A percentile compares a stretch with the other conserved stretches of the same genome.
Conservation (phyloP, 768 basidiomycete species). For the Agrocybe chaxingu region DNA sequence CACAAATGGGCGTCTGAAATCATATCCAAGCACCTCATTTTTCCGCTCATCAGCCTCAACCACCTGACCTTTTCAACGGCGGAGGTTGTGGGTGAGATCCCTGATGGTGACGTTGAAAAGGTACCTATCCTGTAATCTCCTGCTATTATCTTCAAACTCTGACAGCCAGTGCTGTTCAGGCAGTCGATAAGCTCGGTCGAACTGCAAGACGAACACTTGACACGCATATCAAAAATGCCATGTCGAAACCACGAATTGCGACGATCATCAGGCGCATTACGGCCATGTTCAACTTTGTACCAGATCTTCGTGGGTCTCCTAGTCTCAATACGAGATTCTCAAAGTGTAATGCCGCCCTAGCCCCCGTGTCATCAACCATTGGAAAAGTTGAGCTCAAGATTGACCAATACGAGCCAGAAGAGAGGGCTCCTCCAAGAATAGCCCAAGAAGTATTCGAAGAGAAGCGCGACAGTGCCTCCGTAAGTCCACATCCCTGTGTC, state of each 20-base stretch:
- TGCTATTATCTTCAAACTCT: background rate
- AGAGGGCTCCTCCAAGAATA: slow-evolving; percentile 9
- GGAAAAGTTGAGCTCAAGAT: slow-evolving; percentile 41
- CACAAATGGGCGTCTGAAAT: slow-evolving; percentile 65
- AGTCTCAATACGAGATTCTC: slow-evolving; percentile 11
- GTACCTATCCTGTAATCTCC: slow-evolving; percentile 28
- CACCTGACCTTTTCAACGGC: slow-evolving; percentile 66
- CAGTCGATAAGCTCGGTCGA: slow-evolving; percentile 66
- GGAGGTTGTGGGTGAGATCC: slow-evolving; percentile 52
- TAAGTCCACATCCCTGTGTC: slow-evolving; percentile 10
- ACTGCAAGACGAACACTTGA: slow-evolving; percentile 66
- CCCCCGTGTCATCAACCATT: slow-evolving; percentile 44
- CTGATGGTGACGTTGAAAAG: slow-evolving; percentile 64
- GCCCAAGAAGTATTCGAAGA: slow-evolving; percentile 4
- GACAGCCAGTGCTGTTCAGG: slow-evolving; percentile 32
- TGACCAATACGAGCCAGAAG: slow-evolving; percentile 10
- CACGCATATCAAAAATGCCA: slow-evolving; percentile 68
- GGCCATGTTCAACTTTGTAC: slow-evolving; percentile 64
- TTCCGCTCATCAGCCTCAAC: slow-evolving; percentile 69
- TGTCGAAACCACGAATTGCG: slow-evolving; percentile 66
- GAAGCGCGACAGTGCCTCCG: slow-evolving; percentile 6
- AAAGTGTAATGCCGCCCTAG: slow-evolving; percentile 30
- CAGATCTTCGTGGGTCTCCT: slow-evolving; percentile 58
- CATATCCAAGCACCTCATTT: slow-evolving; percentile 74
- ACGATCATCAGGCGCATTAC: slow-evolving; percentile 69